Evolutionary conservation across 352 stramenopile genomes (phyloP).

Genomic region (Globisporangium radiosum): DNA sequence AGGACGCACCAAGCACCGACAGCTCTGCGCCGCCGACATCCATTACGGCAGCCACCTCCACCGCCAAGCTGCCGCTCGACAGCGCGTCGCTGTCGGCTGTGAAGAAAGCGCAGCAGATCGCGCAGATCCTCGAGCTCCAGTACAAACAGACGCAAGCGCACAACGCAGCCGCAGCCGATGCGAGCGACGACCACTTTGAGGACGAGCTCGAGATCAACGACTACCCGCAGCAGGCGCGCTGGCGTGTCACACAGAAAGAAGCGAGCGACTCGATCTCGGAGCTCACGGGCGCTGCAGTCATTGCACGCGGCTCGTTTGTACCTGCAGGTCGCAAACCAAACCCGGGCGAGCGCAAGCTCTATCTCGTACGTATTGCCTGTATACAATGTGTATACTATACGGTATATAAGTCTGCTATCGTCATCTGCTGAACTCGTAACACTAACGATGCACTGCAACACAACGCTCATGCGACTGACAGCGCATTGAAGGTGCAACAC

Average conservation of each 20-base stretch:
- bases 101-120: constrained; percentile 81
- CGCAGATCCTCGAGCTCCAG: constrained; percentile 74
- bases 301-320: constrained; percentile 85
- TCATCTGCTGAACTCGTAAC: not conserved
- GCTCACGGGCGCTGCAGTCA: constrained; percentile 84
- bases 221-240: constrained; percentile 89
- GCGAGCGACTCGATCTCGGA: constrained; percentile 82
- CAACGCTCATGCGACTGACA: constrained; percentile 8
- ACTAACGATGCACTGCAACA: too few relatives aligned
- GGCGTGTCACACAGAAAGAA: constrained; percentile 85
- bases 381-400: too few relatives aligned
- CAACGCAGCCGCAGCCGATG: constrained; percentile 16
- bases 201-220: constrained; percentile 94
- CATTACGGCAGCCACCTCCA: not conserved
- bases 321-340: constrained; percentile 80
- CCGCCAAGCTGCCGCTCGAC: constrained; percentile 22
- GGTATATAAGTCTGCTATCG: too few relatives aligned
- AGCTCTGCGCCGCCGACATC: not conserved
- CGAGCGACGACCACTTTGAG: constrained; percentile 63
- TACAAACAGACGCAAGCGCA: constrained; percentile 54
- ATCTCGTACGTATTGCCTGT: constrained; percentile 55
- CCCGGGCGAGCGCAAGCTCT: constrained; percentile 81
- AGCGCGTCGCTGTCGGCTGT: constrained; percentile 65
- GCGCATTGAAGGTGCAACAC: constrained; percentile 75
- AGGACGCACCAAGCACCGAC: constrained; percentile 13